Evolutionary conservation across 2,329 filamentous ascomycete genomes (phyloP).

Genomic region (Rhynchosporium agropyri): DNA sequence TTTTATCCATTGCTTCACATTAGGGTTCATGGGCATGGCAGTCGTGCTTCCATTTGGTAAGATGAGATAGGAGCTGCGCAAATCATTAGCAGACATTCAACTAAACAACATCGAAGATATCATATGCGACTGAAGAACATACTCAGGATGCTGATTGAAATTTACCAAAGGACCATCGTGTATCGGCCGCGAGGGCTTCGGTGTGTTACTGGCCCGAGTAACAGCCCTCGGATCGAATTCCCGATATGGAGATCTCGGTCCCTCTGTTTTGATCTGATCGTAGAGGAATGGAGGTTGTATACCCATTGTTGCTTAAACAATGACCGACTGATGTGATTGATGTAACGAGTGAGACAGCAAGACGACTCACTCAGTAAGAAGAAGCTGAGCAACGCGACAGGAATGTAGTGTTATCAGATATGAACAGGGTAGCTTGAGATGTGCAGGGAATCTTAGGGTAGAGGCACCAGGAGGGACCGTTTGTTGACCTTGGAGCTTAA

Average conservation of each 20-base stretch:
- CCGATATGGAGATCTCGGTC: slow-evolving; percentile 53
- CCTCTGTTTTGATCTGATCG: slow-evolving; percentile 52
- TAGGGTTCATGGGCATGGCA: slow-evolving; percentile 67
- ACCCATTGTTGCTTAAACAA: slow-evolving; percentile 49
- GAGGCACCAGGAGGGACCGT: not conserved
- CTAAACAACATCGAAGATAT: not conserved
- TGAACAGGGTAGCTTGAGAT: slow-evolving; percentile 27
- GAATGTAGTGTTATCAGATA: slow-evolving; percentile 32
- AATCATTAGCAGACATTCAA: slow-evolving; percentile 22
- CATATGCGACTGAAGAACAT: slow-evolving; percentile 43
- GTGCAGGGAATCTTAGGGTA: slow-evolving; percentile 18
- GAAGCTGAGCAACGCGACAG: slow-evolving; percentile 27
- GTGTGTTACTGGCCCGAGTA: slow-evolving; percentile 68
- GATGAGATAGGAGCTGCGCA: slow-evolving; percentile 57
- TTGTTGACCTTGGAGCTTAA: slow-evolving; percentile 1
- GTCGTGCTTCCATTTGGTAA: slow-evolving; percentile 63
- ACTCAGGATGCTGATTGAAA: slow-evolving; percentile 89
- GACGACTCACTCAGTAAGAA: not conserved
- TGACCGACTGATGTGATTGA: slow-evolving; percentile 14
- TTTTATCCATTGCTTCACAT: slow-evolving; percentile 72
- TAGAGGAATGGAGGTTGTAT: slow-evolving; percentile 74
- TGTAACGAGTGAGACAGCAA: slow-evolving; percentile 15
- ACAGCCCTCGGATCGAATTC: slow-evolving; percentile 86
- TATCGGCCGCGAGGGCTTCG: slow-evolving; percentile 63
- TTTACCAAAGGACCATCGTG: slow-evolving; percentile 75